phyloP scores from a whole-genome alignment of 257 asterid genomes.

The Solanum pinnatisectum region DNA sequence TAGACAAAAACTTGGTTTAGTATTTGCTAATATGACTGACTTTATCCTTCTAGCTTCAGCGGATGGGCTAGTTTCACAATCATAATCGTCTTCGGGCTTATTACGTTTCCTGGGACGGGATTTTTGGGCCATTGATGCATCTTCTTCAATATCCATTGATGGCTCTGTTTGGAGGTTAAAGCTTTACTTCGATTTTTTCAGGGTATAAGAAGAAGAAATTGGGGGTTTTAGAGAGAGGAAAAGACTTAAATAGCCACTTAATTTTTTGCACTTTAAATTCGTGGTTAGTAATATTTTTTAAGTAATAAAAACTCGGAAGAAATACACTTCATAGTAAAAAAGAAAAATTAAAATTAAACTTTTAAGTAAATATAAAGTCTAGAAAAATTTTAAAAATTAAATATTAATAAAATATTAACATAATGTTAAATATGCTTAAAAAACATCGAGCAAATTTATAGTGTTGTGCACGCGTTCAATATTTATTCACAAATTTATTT shows the following conservation, averaged over 20 bases:
- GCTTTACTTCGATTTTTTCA: background rate
- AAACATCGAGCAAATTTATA: too few species aligned
- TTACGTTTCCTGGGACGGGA: background rate
- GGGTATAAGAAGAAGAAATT: background rate
- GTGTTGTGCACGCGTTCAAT: too few species aligned
- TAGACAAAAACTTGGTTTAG: conserved; percentile 54
- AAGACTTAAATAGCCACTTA: background rate
- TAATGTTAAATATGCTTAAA: too few species aligned
- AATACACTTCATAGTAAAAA: too few species aligned
- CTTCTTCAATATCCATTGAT: background rate
- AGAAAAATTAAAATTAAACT: too few species aligned
- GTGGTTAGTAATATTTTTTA: too few species aligned
- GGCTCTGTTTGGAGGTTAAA: background rate
- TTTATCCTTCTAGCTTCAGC: conserved; percentile 15
- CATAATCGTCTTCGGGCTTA: conserved; percentile 11
- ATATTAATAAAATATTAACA: too few species aligned
- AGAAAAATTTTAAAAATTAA: too few species aligned
- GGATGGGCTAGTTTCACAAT: background rate
- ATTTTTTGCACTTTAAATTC: background rate
- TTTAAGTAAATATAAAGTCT: too few species aligned
- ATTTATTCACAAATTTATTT: too few species aligned
- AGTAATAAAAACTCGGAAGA: too few species aligned
- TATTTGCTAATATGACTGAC: conserved; percentile 22
- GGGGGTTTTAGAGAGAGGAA: background rate
- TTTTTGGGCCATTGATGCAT: background rate